phyloP scores from a whole-genome alignment of 2,329 filamentous ascomycete species.

The Alternaria rosae region DNA sequence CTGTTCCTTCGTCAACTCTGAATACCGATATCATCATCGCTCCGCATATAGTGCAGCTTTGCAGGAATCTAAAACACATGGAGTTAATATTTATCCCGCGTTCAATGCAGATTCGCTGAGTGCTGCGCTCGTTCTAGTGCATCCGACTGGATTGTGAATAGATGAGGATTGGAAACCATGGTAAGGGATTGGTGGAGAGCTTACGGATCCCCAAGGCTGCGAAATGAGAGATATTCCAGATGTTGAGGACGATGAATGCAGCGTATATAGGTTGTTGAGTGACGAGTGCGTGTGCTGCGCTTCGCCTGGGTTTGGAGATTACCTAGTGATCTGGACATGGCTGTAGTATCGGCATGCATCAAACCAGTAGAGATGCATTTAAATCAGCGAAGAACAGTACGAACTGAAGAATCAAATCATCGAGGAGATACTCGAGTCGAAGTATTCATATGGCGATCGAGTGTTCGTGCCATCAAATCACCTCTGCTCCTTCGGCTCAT shows the following conservation, averaged over 20 bases:
- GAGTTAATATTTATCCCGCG: not conserved
- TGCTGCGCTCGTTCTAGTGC: not conserved
- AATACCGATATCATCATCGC: not conserved
- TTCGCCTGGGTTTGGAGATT: not conserved
- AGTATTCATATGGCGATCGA: not conserved
- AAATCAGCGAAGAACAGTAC: not conserved
- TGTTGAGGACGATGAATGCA: not conserved
- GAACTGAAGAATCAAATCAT: not conserved
- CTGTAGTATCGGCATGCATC: not conserved
- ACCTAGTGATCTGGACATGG: not conserved
- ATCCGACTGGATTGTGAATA: not conserved
- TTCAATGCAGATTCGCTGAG: not conserved
- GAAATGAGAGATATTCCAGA: not conserved
- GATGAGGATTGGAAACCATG: not conserved
- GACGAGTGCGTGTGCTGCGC: accelerated
- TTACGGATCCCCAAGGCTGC: not conserved
- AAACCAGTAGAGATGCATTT: not conserved
- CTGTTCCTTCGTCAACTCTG: not conserved
- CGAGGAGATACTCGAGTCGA: not conserved
- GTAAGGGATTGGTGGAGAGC: not conserved
- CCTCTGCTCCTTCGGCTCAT: not conserved
- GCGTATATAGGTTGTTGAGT: not conserved
- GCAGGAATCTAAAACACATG: not conserved
- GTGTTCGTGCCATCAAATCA: not conserved
- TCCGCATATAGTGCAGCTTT: not conserved